phyloP scores from a whole-genome alignment of 306 rosid species.

The Betula pendula region DNA sequence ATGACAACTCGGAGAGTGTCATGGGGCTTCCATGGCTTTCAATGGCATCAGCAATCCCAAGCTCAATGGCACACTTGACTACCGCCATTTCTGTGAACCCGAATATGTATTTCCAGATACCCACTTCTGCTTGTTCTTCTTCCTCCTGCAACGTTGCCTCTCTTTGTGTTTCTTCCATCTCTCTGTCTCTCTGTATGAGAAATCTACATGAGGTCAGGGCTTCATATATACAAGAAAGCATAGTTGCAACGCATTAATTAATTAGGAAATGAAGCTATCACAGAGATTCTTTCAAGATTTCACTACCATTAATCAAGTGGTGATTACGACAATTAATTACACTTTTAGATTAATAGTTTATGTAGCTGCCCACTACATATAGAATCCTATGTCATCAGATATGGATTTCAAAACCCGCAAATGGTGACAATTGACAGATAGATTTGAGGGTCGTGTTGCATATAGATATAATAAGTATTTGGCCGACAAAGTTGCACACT shows the following conservation, averaged over 20 bases:
- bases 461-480: too few relatives aligned
- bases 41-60: constrained; percentile 61
- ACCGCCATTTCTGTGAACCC: constrained; percentile 62
- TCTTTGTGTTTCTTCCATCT: constrained; percentile 27
- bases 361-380: too few relatives aligned
- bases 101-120: constrained; percentile 48
- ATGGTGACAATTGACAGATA: too few relatives aligned
- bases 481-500: too few relatives aligned
- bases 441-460: too few relatives aligned
- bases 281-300: background rate
- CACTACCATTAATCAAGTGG: too few relatives aligned
- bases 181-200: background rate
- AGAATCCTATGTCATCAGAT: too few relatives aligned
- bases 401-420: too few relatives aligned
- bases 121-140: constrained; percentile 36
- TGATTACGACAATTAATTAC: too few relatives aligned
- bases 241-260: background rate
- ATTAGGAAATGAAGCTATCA: background rate
- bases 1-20: constrained; percentile 48
- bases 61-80: constrained; percentile 67
- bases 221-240: background rate
- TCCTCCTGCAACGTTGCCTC: constrained; percentile 23
- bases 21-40: constrained; percentile 54
- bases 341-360: background rate
- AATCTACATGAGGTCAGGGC: background rate